Evolutionary conservation across 2,329 filamentous ascomycete genomes (phyloP), one percentile per base, ranked within the genome.

Genomic region (Balansia obtecta): DNA sequence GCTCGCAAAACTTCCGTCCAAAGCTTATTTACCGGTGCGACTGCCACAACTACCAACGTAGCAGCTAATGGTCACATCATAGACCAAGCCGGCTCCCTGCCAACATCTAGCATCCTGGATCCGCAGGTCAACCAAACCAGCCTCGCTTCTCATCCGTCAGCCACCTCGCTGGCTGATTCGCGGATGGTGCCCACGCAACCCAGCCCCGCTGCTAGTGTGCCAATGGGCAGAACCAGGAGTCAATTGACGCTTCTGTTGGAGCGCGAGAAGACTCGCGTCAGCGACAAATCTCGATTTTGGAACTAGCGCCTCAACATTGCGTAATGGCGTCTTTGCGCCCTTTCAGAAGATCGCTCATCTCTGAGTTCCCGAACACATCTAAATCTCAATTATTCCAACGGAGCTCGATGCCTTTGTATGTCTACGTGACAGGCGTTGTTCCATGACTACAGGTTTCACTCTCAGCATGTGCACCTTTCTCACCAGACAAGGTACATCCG

Each of bases 171-270:
- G 16, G 58, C 63, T 8, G 65, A 67, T 27, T 65, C 68, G 9
- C 59, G 66, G 20, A 71, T 77, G 50, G 70, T 68, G 4, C 76
- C 76, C 22, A 79, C 75, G 0, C 70, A 69, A 50, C 75, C 74
- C 4, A 74, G 67, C 42, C 62, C 67, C 11, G 65, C 68, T 13
- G 64, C 71, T 27, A 63, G 63, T 13, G 67, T 77, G 8, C 75
- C 73, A 4, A 65, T 82, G 46, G 76, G 70, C n/a, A 69, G 77
- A 51, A 76, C 77, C n/a, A 79, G 74, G 61, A 82, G 78, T 56
- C 77, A 82, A 59, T 65, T 83, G 30, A 75, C 74, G 10, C 64
- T 82, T 4, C 65, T 83, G 1, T 66, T 82, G 18, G 75, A 80
- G 56, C 71, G 74, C 37, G 76, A 77, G 54, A 75, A 71, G 56